A percentile compares a stretch with the other conserved stretches of the same genome.
These are phyloP conservation scores for Hymenochaete sp. DNA, from an alignment of 1,284 basidiomycete genomes.

Conservation along the genomic window DNA sequence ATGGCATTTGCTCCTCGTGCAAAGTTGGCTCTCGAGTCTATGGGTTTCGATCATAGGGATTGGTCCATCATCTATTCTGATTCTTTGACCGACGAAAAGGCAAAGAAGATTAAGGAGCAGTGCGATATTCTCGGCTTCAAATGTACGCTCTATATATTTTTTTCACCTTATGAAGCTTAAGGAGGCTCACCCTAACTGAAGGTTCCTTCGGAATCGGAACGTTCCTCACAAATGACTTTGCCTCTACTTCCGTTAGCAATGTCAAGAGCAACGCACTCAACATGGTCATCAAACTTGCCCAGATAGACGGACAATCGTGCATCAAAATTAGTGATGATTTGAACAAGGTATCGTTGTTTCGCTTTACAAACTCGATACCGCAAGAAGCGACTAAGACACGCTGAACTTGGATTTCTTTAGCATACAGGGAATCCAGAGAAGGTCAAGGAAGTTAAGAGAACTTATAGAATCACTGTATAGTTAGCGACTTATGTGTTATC, in stretches of 20 bases:
- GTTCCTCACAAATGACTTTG: slow-evolving; percentile 83
- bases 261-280: slow-evolving; percentile 76
- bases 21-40: slow-evolving; percentile 56
- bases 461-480: slow-evolving; percentile 24
- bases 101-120: slow-evolving; percentile 60
- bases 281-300: slow-evolving; percentile 86
- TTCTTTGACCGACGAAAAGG: slow-evolving; percentile 63
- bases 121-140: slow-evolving; percentile 69
- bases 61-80: slow-evolving; percentile 84
- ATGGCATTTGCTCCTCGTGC: slow-evolving; percentile 66
- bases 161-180: neutral
- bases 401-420: slow-evolving; percentile 17
- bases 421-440: slow-evolving; percentile 28
- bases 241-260: slow-evolving; percentile 39
- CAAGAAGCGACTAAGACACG: too few species aligned
- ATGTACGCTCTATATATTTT: slow-evolving; percentile 34
- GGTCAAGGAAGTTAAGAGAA: slow-evolving; percentile 26
- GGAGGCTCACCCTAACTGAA: neutral
- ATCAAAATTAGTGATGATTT: slow-evolving; percentile 91
- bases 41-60: slow-evolving; percentile 55
- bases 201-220: slow-evolving; percentile 88
- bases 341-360: too few species aligned
- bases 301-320: slow-evolving; percentile 65
- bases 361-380: slow-evolving; percentile 7
- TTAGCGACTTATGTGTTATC: too few species aligned